Evolutionary conservation across 352 stramenopile species (phyloP), one percentile per base, ranked within the genome.

Genomic region (Peronospora destructor): DNA sequence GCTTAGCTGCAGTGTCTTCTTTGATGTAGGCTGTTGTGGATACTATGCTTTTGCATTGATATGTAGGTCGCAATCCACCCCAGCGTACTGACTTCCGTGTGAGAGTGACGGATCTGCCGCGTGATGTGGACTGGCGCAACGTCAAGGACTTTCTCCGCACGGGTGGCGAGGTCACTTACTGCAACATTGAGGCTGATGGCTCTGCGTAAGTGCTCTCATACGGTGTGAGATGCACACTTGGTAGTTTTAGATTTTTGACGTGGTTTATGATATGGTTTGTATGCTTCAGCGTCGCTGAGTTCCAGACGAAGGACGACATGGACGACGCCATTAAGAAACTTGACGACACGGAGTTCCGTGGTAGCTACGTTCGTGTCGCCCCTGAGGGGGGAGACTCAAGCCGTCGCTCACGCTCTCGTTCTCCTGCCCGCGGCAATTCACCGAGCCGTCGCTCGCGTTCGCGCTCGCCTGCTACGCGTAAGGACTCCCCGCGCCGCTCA

Each of bases 271-370:
- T 45, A 50, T 49, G 21, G 6, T 17, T 53, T 30, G 32, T 8
- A 13, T 34, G 21, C 17, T 40, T 51, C 45, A 93, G 82, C 11
- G 59, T 87, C 30, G 82, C 80, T 36, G 83, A 93, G 64, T 90
- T 93, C 60, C 59, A 77, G 62, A 77, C 72, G 7, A 80, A 82
- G 58, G 74, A 87, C 5, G 83, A 93, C 40, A 85, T 93, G 73
- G 78, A 93, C 7, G 83, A 89, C 47, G 83, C 78, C 6, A 69
- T 93, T 26, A 76, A 77, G 46, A 93, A 93, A 66, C 70, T 93
- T 19, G 80, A 93, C 49, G 83, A 93, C 73, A 93, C 83, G 32
- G 83, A 93, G 38, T 93, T 93, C 68, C 79, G 79, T 45, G 82
- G 82, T 53, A 85, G 74, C 58, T 90, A 87, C 56, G 78, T 93